Conservation (phyloP, 2,329 filamentous ascomycete species). For the Diplocarpon mali region DNA sequence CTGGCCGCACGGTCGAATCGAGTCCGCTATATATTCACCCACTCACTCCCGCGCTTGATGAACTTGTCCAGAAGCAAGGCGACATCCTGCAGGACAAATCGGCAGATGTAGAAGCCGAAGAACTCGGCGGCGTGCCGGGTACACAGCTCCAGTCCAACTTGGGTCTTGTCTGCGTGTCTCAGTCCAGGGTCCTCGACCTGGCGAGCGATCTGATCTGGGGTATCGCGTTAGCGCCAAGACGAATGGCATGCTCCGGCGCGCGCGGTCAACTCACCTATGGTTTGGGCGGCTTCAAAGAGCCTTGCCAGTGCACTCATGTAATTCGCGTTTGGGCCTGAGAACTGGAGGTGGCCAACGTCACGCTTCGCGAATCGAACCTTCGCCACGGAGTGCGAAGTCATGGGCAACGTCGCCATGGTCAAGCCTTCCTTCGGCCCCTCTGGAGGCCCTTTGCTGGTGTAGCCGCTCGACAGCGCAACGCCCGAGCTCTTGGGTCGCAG, state of each 20-base stretch:
- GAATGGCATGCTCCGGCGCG: not conserved
- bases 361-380: conserved; percentile 60
- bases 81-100: conserved; percentile 84
- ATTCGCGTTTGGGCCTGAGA: conserved; percentile 71
- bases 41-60: conserved; percentile 91
- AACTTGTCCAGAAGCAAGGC: conserved; percentile 86
- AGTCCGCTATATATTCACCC: conserved; percentile 48
- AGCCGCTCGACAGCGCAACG: conserved; percentile 43
- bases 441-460: conserved; percentile 36
- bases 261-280: conserved; percentile 60
- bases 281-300: conserved; percentile 86
- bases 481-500: conserved; percentile 81
- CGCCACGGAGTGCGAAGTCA: conserved; percentile 48
- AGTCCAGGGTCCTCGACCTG: conserved; percentile 93
- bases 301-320: conserved; percentile 89
- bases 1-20: no score
- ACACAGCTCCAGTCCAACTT: conserved; percentile 88
- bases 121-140: conserved; percentile 93
- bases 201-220: conserved; percentile 79
- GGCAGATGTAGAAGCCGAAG: conserved; percentile 92
- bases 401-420: conserved; percentile 66
- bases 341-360: conserved; percentile 57
- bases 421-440: conserved; percentile 46
- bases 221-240: conserved; percentile 21
- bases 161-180: conserved; percentile 82